These are phyloP conservation scores for Penicillium sclerotigenum DNA, from an alignment of 2,329 filamentous ascomycete genomes.

Conservation along the genomic window DNA sequence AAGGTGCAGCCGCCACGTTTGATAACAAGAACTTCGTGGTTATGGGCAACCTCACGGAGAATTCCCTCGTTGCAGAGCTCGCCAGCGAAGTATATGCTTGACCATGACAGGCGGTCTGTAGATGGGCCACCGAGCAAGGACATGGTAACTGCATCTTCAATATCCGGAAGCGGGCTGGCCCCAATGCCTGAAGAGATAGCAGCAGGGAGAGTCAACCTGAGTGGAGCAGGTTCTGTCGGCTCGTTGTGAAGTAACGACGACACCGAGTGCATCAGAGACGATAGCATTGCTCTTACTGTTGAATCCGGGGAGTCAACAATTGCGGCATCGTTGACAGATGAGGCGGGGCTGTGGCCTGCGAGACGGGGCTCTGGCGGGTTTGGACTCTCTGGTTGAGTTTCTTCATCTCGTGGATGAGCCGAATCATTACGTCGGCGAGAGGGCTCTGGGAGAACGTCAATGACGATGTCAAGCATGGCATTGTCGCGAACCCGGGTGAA, in stretches of 20 bases:
- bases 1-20: constrained; percentile 82
- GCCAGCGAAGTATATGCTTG: constrained; percentile 66
- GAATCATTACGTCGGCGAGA: constrained; percentile 34
- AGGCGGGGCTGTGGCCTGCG: constrained; percentile 20
- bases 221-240: constrained; percentile 29
- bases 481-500: constrained; percentile 76
- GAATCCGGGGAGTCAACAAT: constrained; percentile 31
- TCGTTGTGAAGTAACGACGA: constrained; percentile 50
- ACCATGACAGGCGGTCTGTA: constrained; percentile 61
- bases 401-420: constrained; percentile 28
- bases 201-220: constrained; percentile 47
- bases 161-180: constrained; percentile 67
- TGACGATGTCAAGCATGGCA: constrained; percentile 68
- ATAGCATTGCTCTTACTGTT: constrained; percentile 42
- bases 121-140: constrained; percentile 38
- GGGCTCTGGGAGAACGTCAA: constrained; percentile 52
- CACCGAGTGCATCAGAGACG: constrained; percentile 50
- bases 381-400: constrained; percentile 23
- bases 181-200: constrained; percentile 51
- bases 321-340: constrained; percentile 25
- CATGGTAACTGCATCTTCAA: constrained; percentile 52
- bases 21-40: constrained; percentile 75
- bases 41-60: constrained; percentile 49
- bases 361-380: constrained; percentile 12
- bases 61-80: constrained; percentile 62